Evolutionary conservation across 2,329 filamentous ascomycete species (phyloP), one percentile per base, ranked within the genome.

Genomic region (Cladophialophora bantiana): DNA sequence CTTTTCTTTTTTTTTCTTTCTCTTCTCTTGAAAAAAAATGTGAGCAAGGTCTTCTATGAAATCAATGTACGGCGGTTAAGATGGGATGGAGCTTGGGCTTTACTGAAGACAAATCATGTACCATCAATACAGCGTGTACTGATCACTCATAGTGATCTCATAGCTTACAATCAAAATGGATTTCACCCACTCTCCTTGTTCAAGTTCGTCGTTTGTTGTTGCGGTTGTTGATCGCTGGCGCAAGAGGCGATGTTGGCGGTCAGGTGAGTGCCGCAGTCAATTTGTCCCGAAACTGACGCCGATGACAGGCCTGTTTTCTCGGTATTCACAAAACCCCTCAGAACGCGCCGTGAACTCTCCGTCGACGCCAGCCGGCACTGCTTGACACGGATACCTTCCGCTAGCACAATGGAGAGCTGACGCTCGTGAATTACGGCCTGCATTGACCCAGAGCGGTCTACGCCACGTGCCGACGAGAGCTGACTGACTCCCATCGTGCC

Each of bases 11-110:
- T 52, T 42, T 64, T 48, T 54, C 32, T 52, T 34, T 40, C 7
- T 13, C 12, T 34, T 55, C 3, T 26, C 26, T 26, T 26, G 26
- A 26, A 26, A 26, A 26, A 50, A 50, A 36, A 56, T 56, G 40
- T 62, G 60, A 40, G 52, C 60, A 35, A n/a, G 59, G 34, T 31
- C 26, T 48, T 42, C 59, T 53, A 48, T 53, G 35, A 53, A 40
- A n/a, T 32, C 57, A 36, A 59, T 59, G 57, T 59, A 34, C 48
- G 50, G 26, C 32, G n/a, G 26, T 26, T 26, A 34, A 56, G 32
- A 56, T 62, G 60, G 60, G 20, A 38, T n/a, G 42, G 48, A 61
- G 52, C 45, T 50, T 59, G 38, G 32, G 20, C 57, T 50, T 50
- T 34, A 36, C 18, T 45, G 45, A 34, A 26, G 42, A 59, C 57